Conservation (phyloP, 352 stramenopile genomes). For the Saprolegnia parasitica region DNA sequence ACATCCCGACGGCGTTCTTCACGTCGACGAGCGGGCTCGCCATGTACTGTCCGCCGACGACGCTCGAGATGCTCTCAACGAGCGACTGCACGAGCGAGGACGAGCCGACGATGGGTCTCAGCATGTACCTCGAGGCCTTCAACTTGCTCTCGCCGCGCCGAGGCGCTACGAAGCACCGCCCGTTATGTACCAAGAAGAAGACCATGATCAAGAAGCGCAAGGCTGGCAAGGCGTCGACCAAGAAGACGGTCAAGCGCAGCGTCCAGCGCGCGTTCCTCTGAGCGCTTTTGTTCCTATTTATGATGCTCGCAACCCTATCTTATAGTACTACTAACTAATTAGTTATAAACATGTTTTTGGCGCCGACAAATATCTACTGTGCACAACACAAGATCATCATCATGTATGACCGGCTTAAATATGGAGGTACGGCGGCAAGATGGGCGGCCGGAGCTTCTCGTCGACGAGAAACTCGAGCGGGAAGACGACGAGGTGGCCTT, state of each 20-base stretch:
- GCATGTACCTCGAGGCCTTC: neutral
- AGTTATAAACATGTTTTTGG: too few relatives aligned
- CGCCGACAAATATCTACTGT: too few relatives aligned
- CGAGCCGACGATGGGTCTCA: neutral
- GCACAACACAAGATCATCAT: too few relatives aligned
- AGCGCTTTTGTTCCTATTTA: neutral
- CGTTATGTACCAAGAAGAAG: neutral
- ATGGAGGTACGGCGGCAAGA: conserved; percentile 77
- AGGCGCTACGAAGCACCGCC: too few relatives aligned
- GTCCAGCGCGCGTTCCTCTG: neutral
- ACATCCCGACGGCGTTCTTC: neutral
- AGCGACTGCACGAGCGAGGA: neutral
- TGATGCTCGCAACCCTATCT: neutral
- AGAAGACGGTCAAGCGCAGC: neutral
- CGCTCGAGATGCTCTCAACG: conserved; percentile 1
- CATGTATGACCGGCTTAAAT: conserved; percentile 54
- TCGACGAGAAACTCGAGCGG: conserved; percentile 79
- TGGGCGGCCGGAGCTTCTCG: conserved; percentile 78
- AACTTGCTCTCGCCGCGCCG: neutral
- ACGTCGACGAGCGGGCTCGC: neutral
- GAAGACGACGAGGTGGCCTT: conserved; percentile 80
- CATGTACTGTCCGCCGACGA: neutral
- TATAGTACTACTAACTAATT: neutral
- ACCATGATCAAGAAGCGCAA: neutral
- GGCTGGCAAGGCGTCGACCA: neutral